Percentiles rank a stretch among this genome's conserved stretches.
These are phyloP conservation scores for Penicillium sp. DNA, from an alignment of 2,329 filamentous ascomycete species.

Conservation along the genomic window DNA sequence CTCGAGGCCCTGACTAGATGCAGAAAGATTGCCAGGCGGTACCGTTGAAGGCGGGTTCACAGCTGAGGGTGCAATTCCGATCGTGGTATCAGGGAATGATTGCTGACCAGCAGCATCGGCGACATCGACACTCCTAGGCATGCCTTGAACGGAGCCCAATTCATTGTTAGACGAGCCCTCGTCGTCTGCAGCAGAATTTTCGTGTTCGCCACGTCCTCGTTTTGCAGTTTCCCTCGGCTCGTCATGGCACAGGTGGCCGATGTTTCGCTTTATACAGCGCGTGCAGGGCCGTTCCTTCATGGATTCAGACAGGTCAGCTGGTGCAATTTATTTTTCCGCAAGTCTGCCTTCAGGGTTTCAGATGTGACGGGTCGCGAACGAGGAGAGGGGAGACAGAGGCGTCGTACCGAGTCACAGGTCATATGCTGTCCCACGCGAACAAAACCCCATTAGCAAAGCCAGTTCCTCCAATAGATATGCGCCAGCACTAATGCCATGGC, in stretches of 20 bases:
- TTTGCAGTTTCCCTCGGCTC: conserved; percentile 88
- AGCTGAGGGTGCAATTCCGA: conserved; percentile 52
- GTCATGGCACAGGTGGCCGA: conserved; percentile 97
- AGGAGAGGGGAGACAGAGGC: conserved; percentile 15
- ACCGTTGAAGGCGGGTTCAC: conserved; percentile 61
- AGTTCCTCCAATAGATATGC: conserved; percentile 18
- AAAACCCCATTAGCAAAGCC: conserved; percentile 50
- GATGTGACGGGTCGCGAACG: conserved; percentile 19
- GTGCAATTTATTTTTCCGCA: conserved; percentile 13
- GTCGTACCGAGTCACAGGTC: conserved; percentile 84
- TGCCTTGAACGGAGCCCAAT: conserved; percentile 45
- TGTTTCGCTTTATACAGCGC: conserved; percentile 96
- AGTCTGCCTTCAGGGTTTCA: conserved; percentile 25
- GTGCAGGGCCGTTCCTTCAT: conserved; percentile 88
- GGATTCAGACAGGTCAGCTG: conserved; percentile 20
- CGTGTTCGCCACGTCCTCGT: conserved; percentile 69
- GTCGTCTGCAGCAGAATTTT: conserved; percentile 60
- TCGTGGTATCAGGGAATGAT: conserved; percentile 43
- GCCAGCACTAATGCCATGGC: background rate
- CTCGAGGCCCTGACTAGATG: conserved; percentile 64
- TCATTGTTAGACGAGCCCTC: conserved; percentile 51
- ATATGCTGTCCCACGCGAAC: conserved; percentile 67
- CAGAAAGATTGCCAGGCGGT: conserved; percentile 61
- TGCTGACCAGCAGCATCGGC: conserved; percentile 53
- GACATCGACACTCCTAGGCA: conserved; percentile 58